These are phyloP conservation scores for Populus euphratica DNA, from an alignment of 345 rosid species.

Conservation along the genomic window DNA sequence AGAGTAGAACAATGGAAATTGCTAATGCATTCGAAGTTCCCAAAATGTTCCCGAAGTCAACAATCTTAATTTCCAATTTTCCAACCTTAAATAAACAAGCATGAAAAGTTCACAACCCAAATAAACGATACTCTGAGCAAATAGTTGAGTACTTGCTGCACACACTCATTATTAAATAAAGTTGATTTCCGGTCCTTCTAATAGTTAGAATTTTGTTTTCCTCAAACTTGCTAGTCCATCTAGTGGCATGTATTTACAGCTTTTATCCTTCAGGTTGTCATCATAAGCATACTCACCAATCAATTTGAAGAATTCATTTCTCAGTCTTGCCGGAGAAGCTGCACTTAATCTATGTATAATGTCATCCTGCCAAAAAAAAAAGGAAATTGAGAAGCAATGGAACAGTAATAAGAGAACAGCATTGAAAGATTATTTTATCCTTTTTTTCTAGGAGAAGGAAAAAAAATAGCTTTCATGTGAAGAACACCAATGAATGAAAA, in stretches of 20 bases:
- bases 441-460: not conserved
- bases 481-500: slow-evolving; percentile 1
- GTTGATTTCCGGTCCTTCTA: not conserved
- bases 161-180: not conserved
- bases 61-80: not conserved
- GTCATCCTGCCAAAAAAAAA: slow-evolving; percentile 59
- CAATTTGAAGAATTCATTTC: slow-evolving; percentile 84
- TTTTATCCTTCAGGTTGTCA: not conserved
- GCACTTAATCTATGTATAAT: slow-evolving; percentile 74
- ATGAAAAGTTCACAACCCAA: not conserved
- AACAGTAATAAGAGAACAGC: not conserved
- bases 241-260: not conserved
- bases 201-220: not conserved
- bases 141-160: not conserved
- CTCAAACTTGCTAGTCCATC: not conserved
- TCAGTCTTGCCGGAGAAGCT: slow-evolving; percentile 69
- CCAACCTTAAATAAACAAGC: not conserved
- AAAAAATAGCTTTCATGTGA: not conserved
- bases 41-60: not conserved
- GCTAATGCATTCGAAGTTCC: not conserved
- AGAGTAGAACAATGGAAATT: not conserved
- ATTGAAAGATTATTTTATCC: not conserved
- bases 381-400: not conserved
- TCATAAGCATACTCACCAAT: slow-evolving; percentile 51
- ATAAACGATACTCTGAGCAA: not conserved